A percentile compares a stretch with the other conserved stretches of the same genome.
Evolutionary conservation across 768 basidiomycete species (phyloP).

Genomic region (Macrolepiota fuliginosa): DNA sequence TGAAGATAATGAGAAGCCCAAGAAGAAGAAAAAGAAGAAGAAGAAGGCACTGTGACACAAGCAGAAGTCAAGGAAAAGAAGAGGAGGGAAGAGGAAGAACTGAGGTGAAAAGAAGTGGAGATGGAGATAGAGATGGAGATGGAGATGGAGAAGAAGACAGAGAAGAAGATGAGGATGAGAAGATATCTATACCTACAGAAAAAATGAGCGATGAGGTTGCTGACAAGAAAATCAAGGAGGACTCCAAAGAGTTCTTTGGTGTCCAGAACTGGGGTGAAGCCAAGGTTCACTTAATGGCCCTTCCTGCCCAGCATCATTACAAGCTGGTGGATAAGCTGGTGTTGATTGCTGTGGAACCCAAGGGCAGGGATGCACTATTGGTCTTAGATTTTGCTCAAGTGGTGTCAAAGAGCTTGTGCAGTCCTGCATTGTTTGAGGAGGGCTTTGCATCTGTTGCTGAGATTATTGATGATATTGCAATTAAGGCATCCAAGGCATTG

Average conservation of each 20-base stretch:
- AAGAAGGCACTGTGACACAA: no score
- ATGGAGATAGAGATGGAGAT: no score
- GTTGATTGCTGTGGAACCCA: slow-evolving; percentile 72
- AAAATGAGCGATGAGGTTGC: slow-evolving; percentile 68
- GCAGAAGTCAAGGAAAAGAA: no score
- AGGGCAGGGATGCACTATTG: slow-evolving; percentile 76
- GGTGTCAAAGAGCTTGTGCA: slow-evolving; percentile 56
- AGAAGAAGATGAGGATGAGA: slow-evolving; percentile 51
- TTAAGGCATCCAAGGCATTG: slow-evolving; percentile 89
- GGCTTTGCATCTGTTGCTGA: slow-evolving; percentile 72
- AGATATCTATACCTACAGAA: slow-evolving; percentile 37
- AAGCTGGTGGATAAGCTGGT: slow-evolving; percentile 76
- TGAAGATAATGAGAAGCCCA: no score
- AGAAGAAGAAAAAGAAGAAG: no score
- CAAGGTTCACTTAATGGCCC: slow-evolving; percentile 75
- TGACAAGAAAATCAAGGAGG: slow-evolving; percentile 75
- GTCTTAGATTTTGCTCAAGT: slow-evolving; percentile 70
- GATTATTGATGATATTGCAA: slow-evolving; percentile 82
- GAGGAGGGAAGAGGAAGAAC: no score
- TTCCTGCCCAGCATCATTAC: slow-evolving; percentile 63
- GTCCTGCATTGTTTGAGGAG: slow-evolving; percentile 63
- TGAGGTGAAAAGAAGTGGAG: no score
- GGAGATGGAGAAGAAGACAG: no score
- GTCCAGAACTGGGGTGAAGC: slow-evolving; percentile 86
- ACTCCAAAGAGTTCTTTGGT: slow-evolving; percentile 83